These are phyloP conservation scores for Choanephora cucurbitarum DNA, from an alignment of 371 early-diverging fungal genomes.

Conservation along the genomic window DNA sequence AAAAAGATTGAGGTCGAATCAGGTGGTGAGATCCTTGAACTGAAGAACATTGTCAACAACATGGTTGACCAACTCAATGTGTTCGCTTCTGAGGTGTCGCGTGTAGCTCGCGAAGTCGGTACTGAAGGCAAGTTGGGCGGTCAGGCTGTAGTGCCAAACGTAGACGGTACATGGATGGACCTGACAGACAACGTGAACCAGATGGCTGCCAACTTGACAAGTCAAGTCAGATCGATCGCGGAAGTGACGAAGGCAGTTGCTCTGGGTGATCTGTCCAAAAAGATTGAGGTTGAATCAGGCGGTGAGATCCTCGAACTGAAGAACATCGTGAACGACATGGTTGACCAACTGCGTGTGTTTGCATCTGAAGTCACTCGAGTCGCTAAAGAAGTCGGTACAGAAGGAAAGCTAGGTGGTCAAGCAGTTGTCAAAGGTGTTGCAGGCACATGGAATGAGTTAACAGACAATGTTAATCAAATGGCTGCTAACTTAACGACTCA, in stretches of 20 bases:
- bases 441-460: slow-evolving; percentile 43
- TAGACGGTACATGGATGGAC: too few relatives aligned
- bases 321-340: slow-evolving; percentile 35
- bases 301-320: slow-evolving; percentile 34
- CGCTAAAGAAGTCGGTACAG: slow-evolving; percentile 38
- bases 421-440: slow-evolving; percentile 37
- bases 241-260: slow-evolving; percentile 37
- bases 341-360: slow-evolving; percentile 42
- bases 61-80: slow-evolving; percentile 34
- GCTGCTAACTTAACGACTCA: slow-evolving; percentile 55
- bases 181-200: slow-evolving; percentile 49
- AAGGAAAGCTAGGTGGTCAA: slow-evolving; percentile 50
- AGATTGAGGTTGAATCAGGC: too few relatives aligned
- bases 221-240: slow-evolving; percentile 54
- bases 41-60: slow-evolving; percentile 24
- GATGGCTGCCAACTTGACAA: slow-evolving; percentile 58
- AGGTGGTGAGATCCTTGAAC: slow-evolving; percentile 30
- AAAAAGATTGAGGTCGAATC: slow-evolving; percentile 56
- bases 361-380: slow-evolving; percentile 52
- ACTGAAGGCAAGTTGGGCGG: too few relatives aligned
- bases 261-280: too few relatives aligned
- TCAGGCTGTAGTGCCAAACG: too few relatives aligned
- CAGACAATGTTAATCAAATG: slow-evolving; percentile 40
- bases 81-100: slow-evolving; percentile 40
- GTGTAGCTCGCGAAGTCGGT: too few relatives aligned